These are phyloP conservation scores for Salisapilia sapeloensis DNA, from an alignment of 352 stramenopile genomes.

Conservation along the genomic window DNA sequence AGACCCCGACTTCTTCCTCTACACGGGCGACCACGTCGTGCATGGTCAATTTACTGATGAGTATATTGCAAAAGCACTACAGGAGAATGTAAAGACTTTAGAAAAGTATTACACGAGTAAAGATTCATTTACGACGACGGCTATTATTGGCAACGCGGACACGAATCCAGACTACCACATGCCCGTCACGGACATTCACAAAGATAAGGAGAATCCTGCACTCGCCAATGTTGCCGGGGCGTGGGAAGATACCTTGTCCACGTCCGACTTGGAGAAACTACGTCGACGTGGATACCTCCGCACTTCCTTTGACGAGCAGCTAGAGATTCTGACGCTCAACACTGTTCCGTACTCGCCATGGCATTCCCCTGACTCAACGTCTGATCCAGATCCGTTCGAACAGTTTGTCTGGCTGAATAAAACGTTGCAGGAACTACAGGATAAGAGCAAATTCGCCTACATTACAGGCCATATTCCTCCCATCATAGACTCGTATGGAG, in stretches of 20 bases:
- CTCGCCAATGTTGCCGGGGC: slow-evolving; percentile 28
- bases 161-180: slow-evolving; percentile 53
- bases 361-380: slow-evolving; percentile 54
- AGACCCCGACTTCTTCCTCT: slow-evolving; percentile 55
- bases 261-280: slow-evolving; percentile 29
- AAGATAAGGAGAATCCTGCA: slow-evolving; percentile 21
- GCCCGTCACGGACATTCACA: slow-evolving; percentile 41
- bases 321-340: slow-evolving; percentile 61
- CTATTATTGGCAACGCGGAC: slow-evolving; percentile 70
- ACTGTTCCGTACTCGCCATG: slow-evolving; percentile 68
- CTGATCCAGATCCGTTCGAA: slow-evolving; percentile 62
- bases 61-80: slow-evolving; percentile 38
- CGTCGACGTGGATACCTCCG: slow-evolving; percentile 37
- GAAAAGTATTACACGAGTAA: slow-evolving; percentile 46
- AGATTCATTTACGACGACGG: slow-evolving; percentile 25
- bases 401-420: slow-evolving; percentile 83
- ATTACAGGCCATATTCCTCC: slow-evolving; percentile 85
- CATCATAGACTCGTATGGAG: slow-evolving; percentile 74
- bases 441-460: slow-evolving; percentile 39
- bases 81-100: slow-evolving; percentile 43
- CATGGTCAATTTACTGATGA: slow-evolving; percentile 43
- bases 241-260: slow-evolving; percentile 31
- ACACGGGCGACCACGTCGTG: slow-evolving; percentile 61
- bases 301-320: slow-evolving; percentile 42
- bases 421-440: slow-evolving; percentile 30